Evolutionary conservation across 495 filamentous ascomycete species (phyloP), one percentile per base, ranked within the genome.

Genomic region (Articulospora tetracladia): DNA sequence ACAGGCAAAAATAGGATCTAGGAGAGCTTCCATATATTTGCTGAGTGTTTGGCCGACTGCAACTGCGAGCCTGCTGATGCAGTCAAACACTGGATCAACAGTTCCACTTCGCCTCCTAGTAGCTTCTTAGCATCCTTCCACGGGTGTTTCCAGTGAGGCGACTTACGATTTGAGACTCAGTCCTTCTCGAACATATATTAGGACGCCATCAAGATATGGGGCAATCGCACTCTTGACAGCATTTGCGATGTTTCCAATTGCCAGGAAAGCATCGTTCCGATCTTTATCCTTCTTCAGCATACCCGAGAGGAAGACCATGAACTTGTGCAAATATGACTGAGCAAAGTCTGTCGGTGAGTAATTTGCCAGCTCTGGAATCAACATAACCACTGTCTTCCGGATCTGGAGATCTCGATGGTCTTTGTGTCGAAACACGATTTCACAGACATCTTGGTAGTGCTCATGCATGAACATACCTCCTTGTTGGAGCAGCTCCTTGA

Each of bases 391-490:
- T 46, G 95, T 91, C 56, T 88, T 85, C 28, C 93, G 84, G 62
- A 98, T 95, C 34, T 90, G 87, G 3, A 83, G 73, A 59, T 99
- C 94, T 47, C 90, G 85, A 62, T 97, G 90, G 63, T 98, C 95
- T 67, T 94, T 96, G 69, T 95, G 86, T 53, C 86, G 86, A 57
- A 92, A 85, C 23, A 96, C 87, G 59, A 92, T 92, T 61, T 99
- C 94, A 72, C 93, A 97, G 15, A 90, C 86, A 48, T 95, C 90
- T 30, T 83, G 77, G 64, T 94, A 93, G 62, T 90, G 84, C 30
- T 89, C 90, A 52, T 94, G 88, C 94, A 99, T 97, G 75, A 95
- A 99, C 94, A 98, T 99, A 60, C 92, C 92, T 24, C 94, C 93
- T 65, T 94, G 91, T 60, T 90, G 79, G 17, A 98, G 84, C 25